phyloP scores from a whole-genome alignment of 1,284 basidiomycete genomes.

The Moesziomyces globuligerus region DNA sequence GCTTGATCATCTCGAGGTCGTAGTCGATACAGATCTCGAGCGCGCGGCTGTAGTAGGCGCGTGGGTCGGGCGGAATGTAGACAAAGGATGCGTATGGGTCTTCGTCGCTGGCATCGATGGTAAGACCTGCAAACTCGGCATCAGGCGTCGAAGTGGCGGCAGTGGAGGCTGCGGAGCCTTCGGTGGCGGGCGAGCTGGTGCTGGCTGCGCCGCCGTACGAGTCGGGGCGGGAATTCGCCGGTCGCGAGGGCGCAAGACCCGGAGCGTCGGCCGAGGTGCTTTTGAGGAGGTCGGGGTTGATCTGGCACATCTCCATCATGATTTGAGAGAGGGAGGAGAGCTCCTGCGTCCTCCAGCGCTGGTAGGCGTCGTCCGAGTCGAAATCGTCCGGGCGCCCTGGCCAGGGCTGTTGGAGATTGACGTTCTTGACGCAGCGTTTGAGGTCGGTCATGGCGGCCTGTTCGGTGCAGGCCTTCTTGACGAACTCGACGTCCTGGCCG shows the following conservation, averaged over 20 bases:
- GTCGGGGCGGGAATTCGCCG: slow-evolving; percentile 16
- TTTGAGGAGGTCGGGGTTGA: slow-evolving; percentile 87
- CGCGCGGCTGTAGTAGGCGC: slow-evolving; percentile 83
- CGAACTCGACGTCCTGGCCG: slow-evolving; percentile 78
- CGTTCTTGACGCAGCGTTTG: slow-evolving; percentile 88
- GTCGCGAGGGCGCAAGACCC: slow-evolving; percentile 15
- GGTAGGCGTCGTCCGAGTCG: slow-evolving; percentile 79
- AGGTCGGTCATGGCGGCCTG: slow-evolving; percentile 61
- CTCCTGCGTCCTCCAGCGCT: slow-evolving; percentile 85
- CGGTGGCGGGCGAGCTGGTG: slow-evolving; percentile 9
- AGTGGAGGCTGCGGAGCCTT: slow-evolving; percentile 10
- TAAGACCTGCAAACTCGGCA: slow-evolving; percentile 27
- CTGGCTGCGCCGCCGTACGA: slow-evolving; percentile 15
- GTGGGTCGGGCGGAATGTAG: slow-evolving; percentile 89
- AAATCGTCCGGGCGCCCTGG: slow-evolving; percentile 90
- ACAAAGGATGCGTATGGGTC: slow-evolving; percentile 71
- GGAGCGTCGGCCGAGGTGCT: slow-evolving; percentile 68
- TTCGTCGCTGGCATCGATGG: slow-evolving; percentile 42
- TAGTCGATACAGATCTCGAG: slow-evolving; percentile 83
- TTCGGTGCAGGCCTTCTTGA: slow-evolving; percentile 79
- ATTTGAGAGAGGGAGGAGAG: slow-evolving; percentile 84
- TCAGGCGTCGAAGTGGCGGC: slow-evolving; percentile 18
- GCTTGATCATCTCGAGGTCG: slow-evolving; percentile 89
- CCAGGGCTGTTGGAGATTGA: slow-evolving; percentile 83
- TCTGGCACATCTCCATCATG: slow-evolving; percentile 85